Evolutionary conservation across 2,329 filamentous ascomycete genomes (phyloP).

Genomic region (Cytospora piceicola): DNA sequence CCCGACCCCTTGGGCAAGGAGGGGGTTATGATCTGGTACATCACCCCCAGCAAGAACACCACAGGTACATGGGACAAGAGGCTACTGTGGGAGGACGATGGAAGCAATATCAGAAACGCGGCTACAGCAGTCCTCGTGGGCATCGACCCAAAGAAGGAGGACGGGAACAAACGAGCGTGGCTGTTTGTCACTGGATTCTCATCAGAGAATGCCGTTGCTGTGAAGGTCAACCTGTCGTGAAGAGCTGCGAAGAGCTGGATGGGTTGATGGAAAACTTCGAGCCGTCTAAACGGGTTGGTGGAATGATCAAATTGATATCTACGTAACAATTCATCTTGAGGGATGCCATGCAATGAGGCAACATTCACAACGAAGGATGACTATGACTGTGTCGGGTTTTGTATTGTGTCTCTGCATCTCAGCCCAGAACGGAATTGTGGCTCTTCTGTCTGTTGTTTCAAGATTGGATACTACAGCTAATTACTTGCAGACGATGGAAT

Average conservation of each 20-base stretch:
- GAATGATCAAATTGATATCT: no score
- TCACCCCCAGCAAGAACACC: slow-evolving; percentile 27
- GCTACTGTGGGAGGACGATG: slow-evolving; percentile 63
- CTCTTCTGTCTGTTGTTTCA: no score
- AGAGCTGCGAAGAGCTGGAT: background rate
- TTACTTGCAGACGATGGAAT: no score
- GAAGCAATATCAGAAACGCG: slow-evolving; percentile 50
- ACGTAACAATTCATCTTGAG: background rate
- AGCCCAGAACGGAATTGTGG: no score
- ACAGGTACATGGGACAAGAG: slow-evolving; percentile 45
- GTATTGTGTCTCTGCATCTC: no score
- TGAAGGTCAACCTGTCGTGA: slow-evolving; percentile 53
- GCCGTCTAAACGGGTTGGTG: background rate
- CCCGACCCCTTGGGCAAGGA: slow-evolving; percentile 44
- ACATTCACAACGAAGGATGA: no score
- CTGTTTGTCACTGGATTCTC: slow-evolving; percentile 62
- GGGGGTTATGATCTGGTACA: slow-evolving; percentile 52
- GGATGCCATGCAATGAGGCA: no score
- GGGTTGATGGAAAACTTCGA: background rate
- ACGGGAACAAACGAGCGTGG: slow-evolving; percentile 54
- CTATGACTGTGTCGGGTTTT: no score
- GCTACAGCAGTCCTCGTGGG: slow-evolving; percentile 58
- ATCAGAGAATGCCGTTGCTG: slow-evolving; percentile 52
- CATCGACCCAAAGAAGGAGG: slow-evolving; percentile 51
- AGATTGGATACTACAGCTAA: no score